Evolutionary conservation across 2,329 filamentous ascomycete species (phyloP), one percentile per base, ranked within the genome.

Genomic region (Akanthomyces muscarius): DNA sequence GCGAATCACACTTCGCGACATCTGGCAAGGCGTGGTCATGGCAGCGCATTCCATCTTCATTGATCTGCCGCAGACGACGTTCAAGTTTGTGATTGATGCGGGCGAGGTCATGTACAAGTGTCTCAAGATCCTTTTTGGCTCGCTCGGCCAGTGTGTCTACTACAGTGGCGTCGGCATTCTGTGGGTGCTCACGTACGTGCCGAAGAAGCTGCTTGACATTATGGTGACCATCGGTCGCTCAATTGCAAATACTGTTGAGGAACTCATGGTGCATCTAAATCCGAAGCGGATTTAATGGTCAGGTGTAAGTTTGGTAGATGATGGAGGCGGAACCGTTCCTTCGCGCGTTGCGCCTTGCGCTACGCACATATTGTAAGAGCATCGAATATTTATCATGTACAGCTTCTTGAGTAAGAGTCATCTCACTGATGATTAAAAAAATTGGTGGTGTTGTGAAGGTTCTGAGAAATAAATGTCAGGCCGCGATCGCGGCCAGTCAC

Each of bases 1-100:
- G 14, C 44, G 52, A 0, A 72, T 78, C 61, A 79, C 75, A 5
- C 64, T 77, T n/a, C 65, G 65, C n/a, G 77, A 81, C 61, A 69
- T 81, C 3, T 72, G 71, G 69, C 68, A 76, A 57, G 77, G 75
- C 23, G 65, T 79, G 36, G 65, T 66, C 45, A 65, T 68, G 11
- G 69, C 75, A 0, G n/a, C 69, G 4, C 56, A 65, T 4, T 69
- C 73, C n/a, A 53, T 76, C 11, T 76, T 77, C n/a, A 62, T 75
- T 4, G 68, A 68, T 1, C 64, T 71, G 7, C 73, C 75, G 0
- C 66, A 68, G 33, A 67, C 68, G 1, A n/a, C 76, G 0, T 71
- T 65, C 58, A 64, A 42, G 4, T 72, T 69, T 13, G 42, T 74
- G 18, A 7, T 41, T 18, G 65, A 61, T 0, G 65, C 73, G 13